Base-by-base conservation (phyloP, 2,329 filamentous ascomycete species). In the Botrytis sinoallii region DNA sequence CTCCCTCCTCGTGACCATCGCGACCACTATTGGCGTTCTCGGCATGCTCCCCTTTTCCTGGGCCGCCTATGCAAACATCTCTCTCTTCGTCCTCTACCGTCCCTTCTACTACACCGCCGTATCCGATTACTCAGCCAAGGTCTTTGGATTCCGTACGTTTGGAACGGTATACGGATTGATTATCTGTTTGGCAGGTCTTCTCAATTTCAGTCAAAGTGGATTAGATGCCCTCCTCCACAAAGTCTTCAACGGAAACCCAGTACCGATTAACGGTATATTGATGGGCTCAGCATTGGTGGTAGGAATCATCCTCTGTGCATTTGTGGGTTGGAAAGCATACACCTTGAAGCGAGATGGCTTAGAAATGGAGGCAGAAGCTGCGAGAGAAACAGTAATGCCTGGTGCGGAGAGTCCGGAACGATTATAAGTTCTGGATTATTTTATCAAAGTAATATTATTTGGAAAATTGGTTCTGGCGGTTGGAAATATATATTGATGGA, bases 121-220 rank as follows among this genome's bases (percentile, higher is more conserved):
- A 74, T 95, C 92, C 74, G 94, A 97, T 83, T 97, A 97, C 82
- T 89, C 90, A 32, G 94, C 93, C 75, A 97, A 97, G 83, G 94
- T 97, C 52, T 97, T 97, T 81, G 94, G 94, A 25, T 97, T 97
- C 83, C 88, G 90, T 75, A 97, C 94, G 0, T 97, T 97, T 78
- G 95, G 94, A 64, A 97, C 93, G 73, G 94, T 98, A n/a, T 97
- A 97, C 82, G 94, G 94, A 18, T 87, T 95, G 32, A 92, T 97
- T 77, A 97, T 97, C 78, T 97, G 93, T 82, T 84, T 96, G 2
- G 91, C 94, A 0, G 94, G 95, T 0, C 82, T 97, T 0, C 87
- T 94, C 79, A 97, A 97, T 82, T 95, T 98, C 79, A 89, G 89
- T 1, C 94, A 97, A 84, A 91, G 91, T 8, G 93, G 88, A 0